Evolutionary conservation across 2,329 filamentous ascomycete genomes (phyloP).

Genomic region (Triangularia setosa): DNA sequence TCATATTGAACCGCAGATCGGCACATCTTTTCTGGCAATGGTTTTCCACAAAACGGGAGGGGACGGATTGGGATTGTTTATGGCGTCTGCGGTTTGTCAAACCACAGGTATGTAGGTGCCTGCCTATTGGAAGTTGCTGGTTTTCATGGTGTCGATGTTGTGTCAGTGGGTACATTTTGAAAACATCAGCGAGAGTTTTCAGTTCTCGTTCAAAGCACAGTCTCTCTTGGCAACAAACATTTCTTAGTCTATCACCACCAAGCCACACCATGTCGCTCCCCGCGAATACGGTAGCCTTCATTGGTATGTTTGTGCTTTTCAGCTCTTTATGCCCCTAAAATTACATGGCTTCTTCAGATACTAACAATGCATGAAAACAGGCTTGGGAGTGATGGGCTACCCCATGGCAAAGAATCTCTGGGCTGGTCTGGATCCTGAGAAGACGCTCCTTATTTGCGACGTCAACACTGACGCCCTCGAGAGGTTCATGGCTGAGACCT

Average conservation of each 20-base stretch:
- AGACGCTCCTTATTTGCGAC: conserved; percentile 32
- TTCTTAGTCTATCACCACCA: not conserved
- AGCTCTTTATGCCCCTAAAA: not conserved
- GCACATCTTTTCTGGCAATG: not conserved
- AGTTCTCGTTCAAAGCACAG: not conserved
- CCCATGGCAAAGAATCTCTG: conserved; percentile 35
- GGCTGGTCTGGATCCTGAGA: conserved; percentile 24
- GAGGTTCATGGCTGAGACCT: conserved; percentile 35
- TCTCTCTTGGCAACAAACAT: not conserved
- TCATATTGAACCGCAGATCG: not conserved
- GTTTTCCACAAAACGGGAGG: not conserved
- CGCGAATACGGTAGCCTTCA: conserved; percentile 30
- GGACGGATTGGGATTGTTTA: not conserved
- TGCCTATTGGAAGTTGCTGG: not conserved
- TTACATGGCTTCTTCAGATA: not conserved
- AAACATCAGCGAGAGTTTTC: not conserved
- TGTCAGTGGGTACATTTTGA: not conserved
- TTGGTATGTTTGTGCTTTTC: conserved; percentile 22
- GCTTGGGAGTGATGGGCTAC: conserved; percentile 35
- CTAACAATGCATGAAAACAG: conserved; percentile 16
- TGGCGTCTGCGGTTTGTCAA: not conserved
- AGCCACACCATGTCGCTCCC: conserved; percentile 2
- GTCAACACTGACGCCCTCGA: conserved; percentile 35
- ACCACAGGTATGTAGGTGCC: not conserved
- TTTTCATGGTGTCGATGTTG: not conserved